phyloP scores from a whole-genome alignment of 805 yeast genomes.

The Wickerhamiella qilinensis region DNA sequence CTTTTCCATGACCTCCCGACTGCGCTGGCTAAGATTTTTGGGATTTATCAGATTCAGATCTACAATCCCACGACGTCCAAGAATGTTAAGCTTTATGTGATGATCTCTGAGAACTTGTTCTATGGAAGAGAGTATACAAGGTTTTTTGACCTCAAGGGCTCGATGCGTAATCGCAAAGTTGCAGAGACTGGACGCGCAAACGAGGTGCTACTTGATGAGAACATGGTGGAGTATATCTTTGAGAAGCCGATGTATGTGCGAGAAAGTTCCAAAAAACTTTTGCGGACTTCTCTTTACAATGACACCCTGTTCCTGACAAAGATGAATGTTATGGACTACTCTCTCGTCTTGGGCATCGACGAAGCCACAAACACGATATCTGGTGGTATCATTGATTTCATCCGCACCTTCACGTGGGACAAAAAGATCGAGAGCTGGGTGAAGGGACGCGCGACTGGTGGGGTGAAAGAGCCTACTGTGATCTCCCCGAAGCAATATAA shows the following conservation, averaged over 20 bases:
- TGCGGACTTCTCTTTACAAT: constrained; percentile 84
- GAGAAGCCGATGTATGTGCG: constrained; percentile 90
- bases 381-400: constrained; percentile 88
- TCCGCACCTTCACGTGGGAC: constrained; percentile 96
- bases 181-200: constrained; percentile 91
- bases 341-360: constrained; percentile 86
- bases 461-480: constrained; percentile 88
- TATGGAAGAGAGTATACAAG: constrained; percentile 67
- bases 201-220: constrained; percentile 88
- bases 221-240: constrained; percentile 94
- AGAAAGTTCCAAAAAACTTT: constrained; percentile 73
- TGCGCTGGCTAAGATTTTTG: constrained; percentile 85
- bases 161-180: constrained; percentile 94
- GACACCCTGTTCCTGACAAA: constrained; percentile 87
- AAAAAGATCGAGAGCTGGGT: constrained; percentile 98
- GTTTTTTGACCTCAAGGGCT: constrained; percentile 91
- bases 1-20: constrained; percentile 90
- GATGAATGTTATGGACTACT: constrained; percentile 98
- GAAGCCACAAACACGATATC: constrained; percentile 42
- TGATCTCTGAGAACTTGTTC: constrained; percentile 91
- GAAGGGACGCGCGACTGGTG: constrained; percentile 76
- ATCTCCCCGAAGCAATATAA: constrained; percentile 94
- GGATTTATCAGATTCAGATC: constrained; percentile 86
- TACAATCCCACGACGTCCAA: constrained; percentile 63
- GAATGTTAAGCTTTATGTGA: constrained; percentile 69